Base-by-base conservation (phyloP, 306 rosid species). In the Pterocarpus santalinus region DNA sequence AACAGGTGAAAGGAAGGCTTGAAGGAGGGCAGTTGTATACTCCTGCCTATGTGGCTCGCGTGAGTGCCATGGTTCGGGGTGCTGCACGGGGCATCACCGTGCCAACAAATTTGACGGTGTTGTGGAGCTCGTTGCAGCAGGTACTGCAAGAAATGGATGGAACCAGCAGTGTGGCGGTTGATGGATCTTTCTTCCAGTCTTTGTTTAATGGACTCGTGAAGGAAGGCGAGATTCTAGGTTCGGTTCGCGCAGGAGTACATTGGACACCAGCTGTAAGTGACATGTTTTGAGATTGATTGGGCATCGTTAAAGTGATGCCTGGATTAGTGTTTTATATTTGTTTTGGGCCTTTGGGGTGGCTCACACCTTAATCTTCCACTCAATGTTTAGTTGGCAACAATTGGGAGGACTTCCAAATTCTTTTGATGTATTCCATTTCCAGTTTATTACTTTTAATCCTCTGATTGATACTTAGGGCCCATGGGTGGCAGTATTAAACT, bases 21-120 rank as follows among this genome's bases (percentile, higher is more conserved):
- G 99, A 96, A 90, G 98, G 97, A 35, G 99, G 99, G 55, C 99
- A 92, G 67, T 78, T 96, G 82, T 96, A 96, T 76, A 96, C 99
- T 11, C 99, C 99, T 72, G 96, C 97, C n/a, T 92, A 96, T 82
- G 97, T 96, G 71, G 94, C 92, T 75, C 97, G 98, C 51, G 88
- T 96, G 60, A 86, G 84, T 85, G 93, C 97, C 63, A 96, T 96
- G 99, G 97, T 96, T 81, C 91, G 97, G 28, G 99, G 99, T 16
- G 97, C 99, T 78, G 86, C 97, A 1, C 84, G 98, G 79, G 94
- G 89, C 30, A 88, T 90, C 57, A 88, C 97, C 0, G 94, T 93
- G 79, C 99, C 98, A 0, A 93, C 91, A 4, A 92, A 93, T 85
- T 85, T 96, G 86, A 87, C 94, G 0, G 85, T 36, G 17, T 69